Conservation (phyloP, 352 stramenopile species). For the Aphanomyces stellatus region DNA sequence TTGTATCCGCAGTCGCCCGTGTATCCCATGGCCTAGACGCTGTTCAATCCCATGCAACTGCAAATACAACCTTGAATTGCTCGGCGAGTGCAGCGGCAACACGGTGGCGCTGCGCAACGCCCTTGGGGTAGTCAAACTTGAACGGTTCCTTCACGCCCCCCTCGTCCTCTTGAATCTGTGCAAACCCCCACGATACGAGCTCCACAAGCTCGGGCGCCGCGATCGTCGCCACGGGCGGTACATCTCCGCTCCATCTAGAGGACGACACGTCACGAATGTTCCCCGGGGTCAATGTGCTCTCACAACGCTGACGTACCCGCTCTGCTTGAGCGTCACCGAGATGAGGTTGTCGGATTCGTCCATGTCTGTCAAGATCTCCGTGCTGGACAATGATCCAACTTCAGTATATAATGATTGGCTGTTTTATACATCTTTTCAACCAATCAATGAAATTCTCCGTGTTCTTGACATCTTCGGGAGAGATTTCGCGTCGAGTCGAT, state of each 20-base stretch:
- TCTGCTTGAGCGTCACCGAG: slow-evolving; percentile 10
- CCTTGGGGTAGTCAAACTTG: slow-evolving; percentile 26
- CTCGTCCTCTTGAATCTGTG: neutral
- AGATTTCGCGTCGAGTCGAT: too few species aligned
- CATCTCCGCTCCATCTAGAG: slow-evolving; percentile 9
- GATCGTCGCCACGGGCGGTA: neutral
- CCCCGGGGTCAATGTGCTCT: too few species aligned
- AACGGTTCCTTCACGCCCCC: neutral
- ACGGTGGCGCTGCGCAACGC: slow-evolving; percentile 66
- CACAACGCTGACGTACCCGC: slow-evolving; percentile 8
- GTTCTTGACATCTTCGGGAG: neutral
- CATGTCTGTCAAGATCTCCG: neutral
- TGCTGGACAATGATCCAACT: neutral
- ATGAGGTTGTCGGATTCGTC: slow-evolving; percentile 19
- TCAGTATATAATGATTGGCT: neutral
- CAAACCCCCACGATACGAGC: slow-evolving; percentile 11
- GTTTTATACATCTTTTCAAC: neutral
- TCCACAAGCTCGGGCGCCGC: neutral
- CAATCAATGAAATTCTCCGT: neutral
- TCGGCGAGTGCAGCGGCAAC: slow-evolving; percentile 61
- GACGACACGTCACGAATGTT: neutral
- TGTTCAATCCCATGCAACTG: slow-evolving; percentile 2
- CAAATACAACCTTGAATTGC: slow-evolving; percentile 43
- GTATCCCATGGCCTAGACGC: slow-evolving; percentile 59
- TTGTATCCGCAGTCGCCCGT: slow-evolving; percentile 82